A percentile compares a stretch with the other conserved stretches of the same genome.
phyloP scores from a whole-genome alignment of 2,329 filamentous ascomycete species.

The Aspergillus fumigatus region DNA sequence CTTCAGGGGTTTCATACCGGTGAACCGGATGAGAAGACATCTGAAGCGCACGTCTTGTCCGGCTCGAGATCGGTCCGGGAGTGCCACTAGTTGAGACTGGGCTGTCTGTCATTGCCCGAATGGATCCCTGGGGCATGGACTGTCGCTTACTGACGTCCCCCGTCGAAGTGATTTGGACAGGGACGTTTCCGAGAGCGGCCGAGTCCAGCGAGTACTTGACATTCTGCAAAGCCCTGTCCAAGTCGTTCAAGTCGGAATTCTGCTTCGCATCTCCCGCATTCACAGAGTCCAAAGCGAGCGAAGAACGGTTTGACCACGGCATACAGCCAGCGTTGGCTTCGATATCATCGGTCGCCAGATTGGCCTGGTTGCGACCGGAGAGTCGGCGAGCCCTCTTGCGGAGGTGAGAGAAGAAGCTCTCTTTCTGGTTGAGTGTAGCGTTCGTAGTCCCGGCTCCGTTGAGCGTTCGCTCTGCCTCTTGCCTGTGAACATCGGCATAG shows the following conservation, averaged over 20 bases:
- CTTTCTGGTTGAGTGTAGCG: conserved; percentile 76
- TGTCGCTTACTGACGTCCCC: conserved; percentile 34
- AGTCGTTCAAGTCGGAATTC: conserved; percentile 52
- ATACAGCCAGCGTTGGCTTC: conserved; percentile 90
- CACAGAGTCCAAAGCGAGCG: conserved; percentile 67
- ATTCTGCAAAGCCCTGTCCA: conserved; percentile 58
- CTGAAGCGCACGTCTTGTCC: conserved; percentile 72
- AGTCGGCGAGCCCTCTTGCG: conserved; percentile 88
- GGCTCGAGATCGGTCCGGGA: conserved; percentile 62
- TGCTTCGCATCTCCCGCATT: conserved; percentile 45
- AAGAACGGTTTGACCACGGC: conserved; percentile 84
- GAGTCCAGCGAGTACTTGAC: conserved; percentile 56
- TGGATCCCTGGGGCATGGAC: conserved; percentile 34
- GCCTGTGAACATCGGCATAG: conserved; percentile 82
- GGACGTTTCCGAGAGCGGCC: conserved; percentile 33
- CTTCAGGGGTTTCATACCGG: conserved; percentile 89
- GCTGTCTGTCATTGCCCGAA: conserved; percentile 26
- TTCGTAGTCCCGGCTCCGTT: conserved; percentile 73
- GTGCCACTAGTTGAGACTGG: conserved; percentile 23
- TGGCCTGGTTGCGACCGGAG: conserved; percentile 82
- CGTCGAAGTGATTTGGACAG: conserved; percentile 31
- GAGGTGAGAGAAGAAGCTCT: conserved; percentile 97
- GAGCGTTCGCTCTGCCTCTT: conserved; percentile 84
- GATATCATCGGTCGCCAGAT: conserved; percentile 78
- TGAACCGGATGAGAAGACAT: conserved; percentile 67